Evolutionary conservation across 306 rosid genomes (phyloP).

Genomic region (Lotus japonicus): DNA sequence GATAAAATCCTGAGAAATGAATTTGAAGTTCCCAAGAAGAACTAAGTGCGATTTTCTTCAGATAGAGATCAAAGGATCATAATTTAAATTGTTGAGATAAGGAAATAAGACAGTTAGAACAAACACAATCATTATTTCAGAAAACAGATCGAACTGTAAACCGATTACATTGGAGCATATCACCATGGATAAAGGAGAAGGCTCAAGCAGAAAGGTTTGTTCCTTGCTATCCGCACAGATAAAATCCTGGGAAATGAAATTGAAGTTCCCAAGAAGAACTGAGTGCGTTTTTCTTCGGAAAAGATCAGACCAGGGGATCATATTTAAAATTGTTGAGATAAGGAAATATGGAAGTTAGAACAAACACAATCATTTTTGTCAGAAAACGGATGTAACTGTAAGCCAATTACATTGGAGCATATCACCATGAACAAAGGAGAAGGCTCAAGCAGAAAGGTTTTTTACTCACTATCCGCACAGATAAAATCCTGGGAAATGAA

Average conservation of each 20-base stretch:
- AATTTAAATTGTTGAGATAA: too few species aligned
- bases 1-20: too few species aligned
- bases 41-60: too few species aligned
- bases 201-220: constrained; percentile 82
- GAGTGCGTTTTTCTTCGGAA: constrained; percentile 25
- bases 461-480: constrained; percentile 49
- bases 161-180: constrained; percentile 84
- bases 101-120: too few species aligned
- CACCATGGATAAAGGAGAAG: constrained; percentile 47
- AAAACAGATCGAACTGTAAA: constrained; percentile 28
- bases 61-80: too few species aligned
- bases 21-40: too few species aligned
- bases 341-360: too few species aligned
- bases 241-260: constrained; percentile 56
- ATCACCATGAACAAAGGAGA: constrained; percentile 49
- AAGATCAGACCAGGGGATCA: too few species aligned
- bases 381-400: constrained; percentile 22
- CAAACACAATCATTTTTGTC: background rate
- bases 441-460: constrained; percentile 79
- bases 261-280: constrained; percentile 59
- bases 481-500: constrained; percentile 66
- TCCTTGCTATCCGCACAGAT: constrained; percentile 55
- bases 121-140: background rate
- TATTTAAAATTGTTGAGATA: too few species aligned
- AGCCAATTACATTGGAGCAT: constrained; percentile 84